Base-by-base conservation (phyloP, 2,329 filamentous ascomycete genomes). In the Zasmidium citrigriseum region DNA sequence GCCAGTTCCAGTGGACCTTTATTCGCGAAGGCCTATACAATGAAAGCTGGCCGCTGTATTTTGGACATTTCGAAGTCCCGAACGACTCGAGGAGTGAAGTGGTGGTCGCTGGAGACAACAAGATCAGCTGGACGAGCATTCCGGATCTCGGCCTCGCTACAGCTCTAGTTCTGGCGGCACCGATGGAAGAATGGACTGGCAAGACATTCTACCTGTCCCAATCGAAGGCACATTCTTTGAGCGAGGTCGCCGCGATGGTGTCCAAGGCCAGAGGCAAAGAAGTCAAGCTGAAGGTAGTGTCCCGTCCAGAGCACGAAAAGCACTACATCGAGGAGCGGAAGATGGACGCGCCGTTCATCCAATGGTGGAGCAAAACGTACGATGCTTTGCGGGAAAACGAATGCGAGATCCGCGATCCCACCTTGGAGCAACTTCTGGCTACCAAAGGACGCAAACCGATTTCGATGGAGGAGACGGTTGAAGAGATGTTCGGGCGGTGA, bases 281-380 rank as follows among this genome's bases (percentile, higher is more conserved):
- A 11, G 61, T 78, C 0, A 62, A 48, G 23, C 18, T 79, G 18
- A 75, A 74, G 63, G 58, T 76, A 2, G 75, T 78, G 2, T 50
- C 57, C 4, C 71, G 70, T 54, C 67, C 74, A 29, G 76, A 77
- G 59, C 75, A 78, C 57, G 77, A 78, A 57, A 67, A 70, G 20
- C 76, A 66, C 59, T 78, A 80, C 64, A 68, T 75, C 1, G 54
- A 72, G 9, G 67, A 75, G 44, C 71, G 65, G 53, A 69, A 69
- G 0, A 73, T 73, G 65, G 71, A 77, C 21, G 70, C 70, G 52
- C 58, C 66, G 7, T 67, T 71, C 46, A 73, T 80, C 4, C 74
- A 75, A 63, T 80, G 78, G 78, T 81, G 78, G 78, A 74, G 72
- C 38, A 74, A 69, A 34, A 76, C 76, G 22, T 80, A 80, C 58